Evolutionary conservation across 2,329 filamentous ascomycete species (phyloP), one percentile per base, ranked within the genome.

Genomic region (Geosmithia flava): DNA sequence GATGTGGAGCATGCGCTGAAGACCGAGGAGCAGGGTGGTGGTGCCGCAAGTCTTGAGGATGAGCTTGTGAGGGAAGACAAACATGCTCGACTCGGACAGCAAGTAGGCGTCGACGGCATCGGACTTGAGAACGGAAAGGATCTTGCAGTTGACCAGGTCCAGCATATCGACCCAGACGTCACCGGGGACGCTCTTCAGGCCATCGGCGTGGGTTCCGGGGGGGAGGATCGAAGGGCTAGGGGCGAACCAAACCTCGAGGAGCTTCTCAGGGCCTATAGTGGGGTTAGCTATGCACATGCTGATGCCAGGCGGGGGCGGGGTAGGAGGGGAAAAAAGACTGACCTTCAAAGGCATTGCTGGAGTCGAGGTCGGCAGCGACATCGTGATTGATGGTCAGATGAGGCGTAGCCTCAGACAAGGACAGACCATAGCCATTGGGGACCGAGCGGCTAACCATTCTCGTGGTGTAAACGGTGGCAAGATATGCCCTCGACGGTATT

Each of bases 51-150:
- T 98, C 79, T 98, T 98, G 56, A 98, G 74, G 52, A 98, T 95
- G 54, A 98, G 78, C 75, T 98, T 98, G 78, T 98, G 93, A n/a
- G 90, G 89, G 67, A 95, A 98, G 58, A 98, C 88, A 64, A 98
- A 98, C 90, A 98, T 95, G 85, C 93, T 97, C 41, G 93, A 97
- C 70, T 98, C 93, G 53, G 93, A 98, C 49, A 98, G 76, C 7
- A 98, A 80, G 63, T 98, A 98, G 54, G 93, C 91, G 62, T 98
- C 93, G 58, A 97, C 85, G 62, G 91, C 83, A 53, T 95, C 89
- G 20, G 91, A 95, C 62, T 91, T 83, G 53, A 98, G 80, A 53
- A 95, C 85, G 3, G 93, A 98, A 49, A 98, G 75, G 48, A 98
- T 89, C 71, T 98, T 93, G 81, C 93, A 98, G 65, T 96, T 95